Percentiles rank a stretch among this genome's conserved stretches.
Evolutionary conservation across 306 rosid species (phyloP).

Genomic region (Pyrus communis): DNA sequence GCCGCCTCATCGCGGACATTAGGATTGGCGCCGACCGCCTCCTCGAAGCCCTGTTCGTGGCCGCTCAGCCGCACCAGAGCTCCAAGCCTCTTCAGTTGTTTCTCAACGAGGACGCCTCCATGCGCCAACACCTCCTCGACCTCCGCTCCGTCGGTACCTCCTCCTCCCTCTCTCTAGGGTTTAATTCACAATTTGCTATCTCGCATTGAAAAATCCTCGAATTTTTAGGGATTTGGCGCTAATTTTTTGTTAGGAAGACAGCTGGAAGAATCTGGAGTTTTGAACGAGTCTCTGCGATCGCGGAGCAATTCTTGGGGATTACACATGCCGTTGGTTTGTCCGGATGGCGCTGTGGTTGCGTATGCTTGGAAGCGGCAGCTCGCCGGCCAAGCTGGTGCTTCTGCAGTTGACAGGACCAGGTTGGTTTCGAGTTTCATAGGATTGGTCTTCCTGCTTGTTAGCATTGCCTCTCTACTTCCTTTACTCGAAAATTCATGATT

Average conservation of each 20-base stretch:
- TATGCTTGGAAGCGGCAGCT: slow-evolving; percentile 95
- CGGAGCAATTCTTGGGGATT: slow-evolving; percentile 88
- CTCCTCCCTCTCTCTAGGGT: neutral
- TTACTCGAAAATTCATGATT: neutral
- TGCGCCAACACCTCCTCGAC: slow-evolving; percentile 80
- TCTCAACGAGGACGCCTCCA: slow-evolving; percentile 64
- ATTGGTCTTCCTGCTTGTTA: neutral
- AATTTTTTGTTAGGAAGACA: slow-evolving; percentile 55
- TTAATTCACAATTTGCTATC: neutral
- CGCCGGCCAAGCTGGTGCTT: slow-evolving; percentile 94
- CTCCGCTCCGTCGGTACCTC: slow-evolving; percentile 71
- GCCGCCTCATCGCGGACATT: slow-evolving; percentile 73
- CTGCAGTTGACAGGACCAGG: slow-evolving; percentile 87
- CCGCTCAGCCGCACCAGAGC: slow-evolving; percentile 70
- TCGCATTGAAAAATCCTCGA: neutral
- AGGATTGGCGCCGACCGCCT: slow-evolving; percentile 89
- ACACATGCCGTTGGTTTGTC: slow-evolving; percentile 94
- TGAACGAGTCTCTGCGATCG: slow-evolving; percentile 63
- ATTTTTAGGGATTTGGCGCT: neutral
- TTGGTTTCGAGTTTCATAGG: slow-evolving; percentile 8
- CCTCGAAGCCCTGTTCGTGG: slow-evolving; percentile 71
- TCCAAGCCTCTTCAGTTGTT: slow-evolving; percentile 59
- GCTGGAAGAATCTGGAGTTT: slow-evolving; percentile 80
- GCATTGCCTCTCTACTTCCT: neutral
- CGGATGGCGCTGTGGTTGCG: slow-evolving; percentile 90